Base-by-base conservation (phyloP, 805 yeast genomes). In the Candida incommunis region DNA sequence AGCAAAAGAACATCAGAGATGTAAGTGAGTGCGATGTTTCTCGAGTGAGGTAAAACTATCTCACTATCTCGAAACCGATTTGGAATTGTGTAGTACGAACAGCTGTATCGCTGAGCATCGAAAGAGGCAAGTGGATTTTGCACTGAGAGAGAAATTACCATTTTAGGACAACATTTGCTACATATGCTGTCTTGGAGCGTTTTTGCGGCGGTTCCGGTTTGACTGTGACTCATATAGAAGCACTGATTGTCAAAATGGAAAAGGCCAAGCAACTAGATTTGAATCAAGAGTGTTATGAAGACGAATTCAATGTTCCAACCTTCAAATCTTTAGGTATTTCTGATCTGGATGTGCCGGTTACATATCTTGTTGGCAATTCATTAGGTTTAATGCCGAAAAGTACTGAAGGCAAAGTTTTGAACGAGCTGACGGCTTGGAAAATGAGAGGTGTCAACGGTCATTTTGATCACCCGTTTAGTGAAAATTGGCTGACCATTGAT, bases 301-400 rank as follows among this genome's bases (percentile, higher is more conserved):
- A 68, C 11, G 65, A 70, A 43, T 84, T 85, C 57, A 68, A 63
- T 23, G 62, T 81, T 29, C 95, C 95, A 4, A 82, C 92, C 0
- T 70, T 77, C 50, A 56, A 61, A 43, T 70, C 85, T 0, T 61
- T 83, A 51, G 88, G 82, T 0, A 57, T 77, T 23, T 57, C 35
- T 45, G 41, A 43, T 29, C 27, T 41, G 5, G 41, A 48, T 11
- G 51, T 54, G 23, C 49, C 52, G 5, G 66, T 74, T 11, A 67
- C 72, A 21, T 90, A 88, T 58, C 67, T 88, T 41, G 86, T 95
- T 63, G 97, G 97, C 2, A 90, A 88, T 65, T 85, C 95, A n/a
- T 73, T 88, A 4, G 97, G 97, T 0, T 64, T 88, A 48, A 82
- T 86, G 88, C 96, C 97, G 0, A 66, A 62, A 43, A 57, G 66